These are phyloP conservation scores for Conringia planisiliqua DNA, from an alignment of 345 rosid genomes.

Conservation along the genomic window DNA sequence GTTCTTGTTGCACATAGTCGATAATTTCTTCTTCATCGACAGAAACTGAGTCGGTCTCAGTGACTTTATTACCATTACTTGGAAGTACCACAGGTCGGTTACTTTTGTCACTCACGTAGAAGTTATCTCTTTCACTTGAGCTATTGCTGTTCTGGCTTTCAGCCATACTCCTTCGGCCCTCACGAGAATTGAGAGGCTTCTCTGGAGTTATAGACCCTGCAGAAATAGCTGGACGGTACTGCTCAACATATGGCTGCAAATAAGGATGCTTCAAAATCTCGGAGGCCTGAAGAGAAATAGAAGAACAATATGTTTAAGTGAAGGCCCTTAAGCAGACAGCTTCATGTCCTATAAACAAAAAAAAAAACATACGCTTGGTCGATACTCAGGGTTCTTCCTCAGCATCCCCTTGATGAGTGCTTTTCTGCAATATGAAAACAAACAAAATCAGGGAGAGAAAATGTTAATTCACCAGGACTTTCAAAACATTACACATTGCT, in stretches of 20 bases:
- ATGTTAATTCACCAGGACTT: background rate
- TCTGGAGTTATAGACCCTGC: constrained; percentile 43
- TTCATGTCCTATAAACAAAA: background rate
- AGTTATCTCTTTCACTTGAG: constrained; percentile 80
- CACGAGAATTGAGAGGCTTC: constrained; percentile 50
- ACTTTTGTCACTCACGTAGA: constrained; percentile 54
- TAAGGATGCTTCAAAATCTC: constrained; percentile 97
- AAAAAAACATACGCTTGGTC: constrained; percentile 70
- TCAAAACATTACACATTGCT: background rate
- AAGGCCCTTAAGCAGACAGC: constrained; percentile 20
- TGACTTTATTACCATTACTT: constrained; percentile 44
- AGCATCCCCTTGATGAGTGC: constrained; percentile 89
- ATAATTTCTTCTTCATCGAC: constrained; percentile 61
- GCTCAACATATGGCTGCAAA: constrained; percentile 86
- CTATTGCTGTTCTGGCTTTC: constrained; percentile 92
- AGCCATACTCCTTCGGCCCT: constrained; percentile 62
- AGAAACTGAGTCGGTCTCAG: constrained; percentile 53
- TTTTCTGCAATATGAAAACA: constrained; percentile 56
- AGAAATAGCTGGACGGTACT: constrained; percentile 58
- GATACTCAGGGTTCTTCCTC: constrained; percentile 94
- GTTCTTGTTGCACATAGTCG: constrained; percentile 40
- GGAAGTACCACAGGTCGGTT: constrained; percentile 29
- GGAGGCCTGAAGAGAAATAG: constrained; percentile 57
- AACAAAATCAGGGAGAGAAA: background rate
- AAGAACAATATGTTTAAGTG: background rate